Base-by-base conservation (phyloP, 495 filamentous ascomycete genomes). In the Aspergillus funiculosus region DNA sequence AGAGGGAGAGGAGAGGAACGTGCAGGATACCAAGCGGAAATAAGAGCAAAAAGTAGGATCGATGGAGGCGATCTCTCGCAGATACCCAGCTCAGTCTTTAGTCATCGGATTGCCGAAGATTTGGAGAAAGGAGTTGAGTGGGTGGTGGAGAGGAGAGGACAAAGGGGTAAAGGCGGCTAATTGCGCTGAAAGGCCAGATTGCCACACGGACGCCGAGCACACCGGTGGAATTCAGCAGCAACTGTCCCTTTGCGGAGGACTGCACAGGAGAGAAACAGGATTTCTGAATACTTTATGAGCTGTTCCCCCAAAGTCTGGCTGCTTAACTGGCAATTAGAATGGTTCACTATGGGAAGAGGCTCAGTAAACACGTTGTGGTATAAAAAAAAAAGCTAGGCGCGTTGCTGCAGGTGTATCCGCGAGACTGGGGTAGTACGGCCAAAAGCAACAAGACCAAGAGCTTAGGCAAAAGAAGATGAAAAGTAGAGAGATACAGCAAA, bases 121-220 rank as follows among this genome's bases (percentile, higher is more conserved):
- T 42, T 25, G 28, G 18, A 14, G 39, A 34, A 30, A 26, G 32
- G 27, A 36, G 22, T 18, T 26, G 15, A 24, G 46, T 42, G 44
- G 37, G 43, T 35, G 29, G n/a, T n/a, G n/a, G n/a, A n/a, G n/a
- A n/a, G n/a, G n/a, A n/a, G 41, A 39, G 28, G 43, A 49, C 42
- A 45, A 51, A 46, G 39, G 38, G 39, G 48, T 19, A 36, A 37
- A 20, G 40, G 15, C 13, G 40, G 39, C 39, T 46, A 48, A 44
- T 50, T 40, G 49, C 48, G 45, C 25, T 38, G 42, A 53, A 48
- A 57, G 55, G 55, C 55, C 55, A 58, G 55, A 58, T 57, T 53
- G 43, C 54, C 38, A 42, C 47, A 49, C 46, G 15, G 43, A 28
- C 25, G 14, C 20, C 30, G 47, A 29, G 22, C 21, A 48, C 29